phyloP scores from a whole-genome alignment of 2,329 filamentous ascomycete genomes.

The Botrytis galanthina region DNA sequence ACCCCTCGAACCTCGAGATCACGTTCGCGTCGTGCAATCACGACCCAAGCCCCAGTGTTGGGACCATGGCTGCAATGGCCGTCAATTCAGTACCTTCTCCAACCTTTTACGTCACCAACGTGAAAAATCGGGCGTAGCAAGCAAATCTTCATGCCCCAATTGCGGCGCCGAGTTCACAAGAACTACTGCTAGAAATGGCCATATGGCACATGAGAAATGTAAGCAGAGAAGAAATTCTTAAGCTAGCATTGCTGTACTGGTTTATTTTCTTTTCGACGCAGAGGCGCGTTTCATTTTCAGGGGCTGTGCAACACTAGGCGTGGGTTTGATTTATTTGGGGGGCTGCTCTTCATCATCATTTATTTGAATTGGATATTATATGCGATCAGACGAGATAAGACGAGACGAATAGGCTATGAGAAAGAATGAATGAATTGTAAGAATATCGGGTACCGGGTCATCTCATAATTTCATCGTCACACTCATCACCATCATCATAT shows the following conservation, averaged over 20 bases:
- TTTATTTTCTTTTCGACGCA: background rate
- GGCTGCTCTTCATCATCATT: background rate
- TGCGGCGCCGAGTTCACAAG: slow-evolving; percentile 93
- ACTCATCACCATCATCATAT: slow-evolving; percentile 1
- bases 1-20: slow-evolving; percentile 32
- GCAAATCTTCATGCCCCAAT: slow-evolving; percentile 85
- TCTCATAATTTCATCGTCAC: background rate
- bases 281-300: slow-evolving; percentile 12
- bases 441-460: slow-evolving; percentile 14
- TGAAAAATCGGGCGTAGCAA: slow-evolving; percentile 87
- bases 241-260: background rate
- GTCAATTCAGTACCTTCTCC: slow-evolving; percentile 95
- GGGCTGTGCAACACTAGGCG: background rate
- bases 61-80: slow-evolving; percentile 95
- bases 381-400: background rate
- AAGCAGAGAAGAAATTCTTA: slow-evolving; percentile 63
- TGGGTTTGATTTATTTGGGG: slow-evolving; percentile 3
- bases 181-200: slow-evolving; percentile 84
- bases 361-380: background rate
- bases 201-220: slow-evolving; percentile 85
- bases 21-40: slow-evolving; percentile 69
- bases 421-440: slow-evolving; percentile 19
- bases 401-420: background rate
- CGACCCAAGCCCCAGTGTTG: slow-evolving; percentile 94
- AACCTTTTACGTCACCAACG: slow-evolving; percentile 89